Evolutionary conservation across 164 flowering plant species (phyloP).

Genomic region (Paratinospora sagittata): DNA sequence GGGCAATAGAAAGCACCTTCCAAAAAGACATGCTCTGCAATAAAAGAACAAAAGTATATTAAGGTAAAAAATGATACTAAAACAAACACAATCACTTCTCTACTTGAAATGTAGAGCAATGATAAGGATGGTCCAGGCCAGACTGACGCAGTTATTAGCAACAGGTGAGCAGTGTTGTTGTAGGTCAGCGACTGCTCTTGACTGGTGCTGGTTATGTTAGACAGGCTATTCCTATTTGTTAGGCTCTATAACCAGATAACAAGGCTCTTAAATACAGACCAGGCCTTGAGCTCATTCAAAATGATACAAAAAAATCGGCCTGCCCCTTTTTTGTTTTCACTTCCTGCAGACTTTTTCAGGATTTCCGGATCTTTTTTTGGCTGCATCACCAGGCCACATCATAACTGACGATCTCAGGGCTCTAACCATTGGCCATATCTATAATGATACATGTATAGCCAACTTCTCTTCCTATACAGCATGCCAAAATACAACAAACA

Average conservation of each 20-base stretch:
- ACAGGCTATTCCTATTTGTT: neutral
- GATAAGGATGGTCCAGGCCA: neutral
- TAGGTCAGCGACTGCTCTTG: neutral
- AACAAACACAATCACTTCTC: neutral
- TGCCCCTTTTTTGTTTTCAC: neutral
- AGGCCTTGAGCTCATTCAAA: neutral
- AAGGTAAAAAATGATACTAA: neutral
- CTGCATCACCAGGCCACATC: no score
- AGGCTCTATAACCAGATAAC: neutral
- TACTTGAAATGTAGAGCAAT: neutral
- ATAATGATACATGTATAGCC: neutral
- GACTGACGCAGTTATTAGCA: neutral
- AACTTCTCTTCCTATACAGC: neutral
- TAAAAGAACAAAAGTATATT: constrained; percentile 4
- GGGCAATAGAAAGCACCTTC: constrained; percentile 33
- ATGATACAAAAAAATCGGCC: neutral
- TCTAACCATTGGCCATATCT: neutral
- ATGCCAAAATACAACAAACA: neutral
- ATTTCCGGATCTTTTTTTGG: neutral
- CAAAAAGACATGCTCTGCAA: constrained; percentile 53
- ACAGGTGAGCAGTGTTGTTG: neutral
- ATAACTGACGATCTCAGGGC: neutral
- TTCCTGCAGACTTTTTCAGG: neutral
- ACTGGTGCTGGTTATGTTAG: neutral
- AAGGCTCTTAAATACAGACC: neutral